Conservation (phyloP, 805 yeast genomes). For the Jamesozyma spencerorum region DNA sequence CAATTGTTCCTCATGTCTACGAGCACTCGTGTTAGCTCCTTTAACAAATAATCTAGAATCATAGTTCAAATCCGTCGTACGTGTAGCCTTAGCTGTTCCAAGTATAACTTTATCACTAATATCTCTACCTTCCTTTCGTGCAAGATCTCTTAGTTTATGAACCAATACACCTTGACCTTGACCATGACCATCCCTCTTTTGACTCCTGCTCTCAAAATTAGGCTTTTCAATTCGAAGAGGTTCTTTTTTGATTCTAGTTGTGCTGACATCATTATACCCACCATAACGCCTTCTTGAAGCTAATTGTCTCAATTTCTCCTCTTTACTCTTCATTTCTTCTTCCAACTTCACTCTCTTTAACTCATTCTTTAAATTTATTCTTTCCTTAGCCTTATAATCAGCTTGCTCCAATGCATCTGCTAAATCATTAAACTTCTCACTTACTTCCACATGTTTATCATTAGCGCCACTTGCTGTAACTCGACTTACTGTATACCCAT, state of each 20-base stretch:
- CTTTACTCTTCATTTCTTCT: conserved; percentile 40
- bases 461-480: conserved; percentile 39
- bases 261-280: neutral
- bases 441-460: conserved; percentile 33
- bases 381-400: conserved; percentile 50
- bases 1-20: conserved; percentile 38
- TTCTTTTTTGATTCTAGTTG: neutral
- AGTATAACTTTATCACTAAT: conserved; percentile 47
- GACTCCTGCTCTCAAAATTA: neutral
- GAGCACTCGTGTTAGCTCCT: conserved; percentile 32
- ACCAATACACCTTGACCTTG: conserved; percentile 16
- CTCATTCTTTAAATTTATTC: conserved; percentile 42
- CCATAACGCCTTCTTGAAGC: conserved; percentile 31
- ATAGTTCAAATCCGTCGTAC: conserved; percentile 35
- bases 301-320: conserved; percentile 40
- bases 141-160: conserved; percentile 34
- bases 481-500: conserved; percentile 77
- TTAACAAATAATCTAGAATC: conserved; percentile 51
- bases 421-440: conserved; percentile 51
- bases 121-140: conserved; percentile 40
- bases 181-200: neutral
- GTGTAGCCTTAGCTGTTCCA: conserved; percentile 38
- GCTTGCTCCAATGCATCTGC: conserved; percentile 68
- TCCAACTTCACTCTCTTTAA: conserved; percentile 42
- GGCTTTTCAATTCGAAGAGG: conserved; percentile 2